These are phyloP conservation scores for Vaccinium macrocarpon DNA, from an alignment of 148 eudicot species.

Conservation along the genomic window DNA sequence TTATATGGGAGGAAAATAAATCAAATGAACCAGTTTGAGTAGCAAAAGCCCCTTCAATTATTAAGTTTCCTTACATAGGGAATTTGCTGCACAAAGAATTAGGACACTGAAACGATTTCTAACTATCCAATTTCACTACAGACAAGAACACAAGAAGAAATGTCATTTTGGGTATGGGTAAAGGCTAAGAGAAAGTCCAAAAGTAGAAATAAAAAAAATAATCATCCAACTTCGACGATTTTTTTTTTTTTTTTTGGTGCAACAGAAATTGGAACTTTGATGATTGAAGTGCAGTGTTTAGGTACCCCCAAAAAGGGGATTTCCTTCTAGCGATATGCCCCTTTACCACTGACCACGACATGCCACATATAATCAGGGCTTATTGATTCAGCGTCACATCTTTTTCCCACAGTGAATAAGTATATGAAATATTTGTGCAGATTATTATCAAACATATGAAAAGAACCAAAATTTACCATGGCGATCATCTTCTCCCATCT, in stretches of 20 bases:
- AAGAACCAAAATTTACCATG: slow-evolving; percentile 27
- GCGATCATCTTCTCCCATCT: slow-evolving; percentile 31
- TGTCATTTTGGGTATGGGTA: neutral
- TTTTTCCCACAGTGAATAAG: neutral
- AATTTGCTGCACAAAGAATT: neutral
- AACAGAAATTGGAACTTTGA: too few relatives aligned
- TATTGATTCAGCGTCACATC: neutral
- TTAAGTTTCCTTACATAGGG: neutral
- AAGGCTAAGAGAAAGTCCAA: neutral
- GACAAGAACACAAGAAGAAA: neutral
- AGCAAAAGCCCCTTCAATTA: neutral
- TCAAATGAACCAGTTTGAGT: neutral
- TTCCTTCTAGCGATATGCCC: slow-evolving; percentile 2
- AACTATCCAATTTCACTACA: neutral
- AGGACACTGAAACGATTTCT: neutral
- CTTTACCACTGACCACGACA: neutral
- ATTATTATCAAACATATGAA: neutral
- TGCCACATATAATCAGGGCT: neutral
- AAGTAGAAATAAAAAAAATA: neutral
- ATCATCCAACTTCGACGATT: neutral
- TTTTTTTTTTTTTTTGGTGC: too few relatives aligned
- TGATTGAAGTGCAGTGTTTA: neutral
- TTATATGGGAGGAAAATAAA: neutral
- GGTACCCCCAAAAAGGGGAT: neutral
- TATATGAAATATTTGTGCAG: neutral